phyloP scores from a whole-genome alignment of 345 rosid species.

The Zanthoxylum bungeanum region DNA sequence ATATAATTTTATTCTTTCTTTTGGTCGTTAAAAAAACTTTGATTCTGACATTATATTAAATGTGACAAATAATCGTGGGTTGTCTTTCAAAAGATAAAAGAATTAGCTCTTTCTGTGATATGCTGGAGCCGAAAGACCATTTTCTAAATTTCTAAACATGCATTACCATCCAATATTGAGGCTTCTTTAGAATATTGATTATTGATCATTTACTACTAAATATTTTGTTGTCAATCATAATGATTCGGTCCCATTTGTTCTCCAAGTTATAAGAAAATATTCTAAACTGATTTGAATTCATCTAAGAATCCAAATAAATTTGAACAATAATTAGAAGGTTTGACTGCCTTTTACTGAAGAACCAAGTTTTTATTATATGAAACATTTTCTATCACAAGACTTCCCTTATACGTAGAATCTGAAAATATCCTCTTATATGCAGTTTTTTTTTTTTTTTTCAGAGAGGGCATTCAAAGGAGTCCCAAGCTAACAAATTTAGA shows the following conservation, averaged over 20 bases:
- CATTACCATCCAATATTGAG: slow-evolving; percentile 9
- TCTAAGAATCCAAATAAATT: neutral
- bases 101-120: slow-evolving; percentile 13
- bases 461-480: neutral
- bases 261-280: neutral
- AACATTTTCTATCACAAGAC: no score
- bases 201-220: neutral
- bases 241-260: neutral
- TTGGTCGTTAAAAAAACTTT: neutral
- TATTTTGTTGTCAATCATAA: neutral
- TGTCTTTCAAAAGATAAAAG: slow-evolving; percentile 2
- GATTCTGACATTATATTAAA: slow-evolving; percentile 4
- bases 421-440: no score
- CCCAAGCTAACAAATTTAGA: neutral
- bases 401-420: no score
- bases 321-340: no score
- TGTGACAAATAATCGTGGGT: neutral
- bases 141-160: neutral
- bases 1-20: neutral
- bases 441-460: no score
- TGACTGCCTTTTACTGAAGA: neutral
- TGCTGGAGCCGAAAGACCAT: neutral
- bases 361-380: neutral
- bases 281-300: neutral
- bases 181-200: neutral